Base-by-base conservation (phyloP, 2,329 filamentous ascomycete genomes). In the Grosmannia clavigera region DNA sequence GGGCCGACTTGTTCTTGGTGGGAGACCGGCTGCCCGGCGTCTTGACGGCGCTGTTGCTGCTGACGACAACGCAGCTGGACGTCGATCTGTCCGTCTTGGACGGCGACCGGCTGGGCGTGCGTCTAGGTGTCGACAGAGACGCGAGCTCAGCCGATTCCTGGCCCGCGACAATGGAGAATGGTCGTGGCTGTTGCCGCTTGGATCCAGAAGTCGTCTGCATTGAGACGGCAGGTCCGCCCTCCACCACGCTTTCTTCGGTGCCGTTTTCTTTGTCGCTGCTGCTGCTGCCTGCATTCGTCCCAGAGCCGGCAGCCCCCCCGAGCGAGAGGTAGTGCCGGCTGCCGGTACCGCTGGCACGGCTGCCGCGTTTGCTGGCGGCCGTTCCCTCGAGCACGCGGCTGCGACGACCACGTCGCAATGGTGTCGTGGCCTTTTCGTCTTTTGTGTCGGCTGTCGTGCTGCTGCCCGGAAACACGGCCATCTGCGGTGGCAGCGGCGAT, bases 281-380 rank as follows among this genome's bases (percentile, higher is more conserved):
- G 19, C 46, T 31, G 16, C 56, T 33, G 14, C 12, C 7, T 5
- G 11, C 55, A n/a, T 4, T n/a, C 6, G 35, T 27, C 53, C n/a
- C 14, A 16, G 22, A 29, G 12, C 7, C 29, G 4, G 19, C 19
- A 38, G 19, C 54, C 4, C 10, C 11, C 5, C 64, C 64, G 7
- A 65, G 59, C 10, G 64, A 50, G 46, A 64, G 57, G 58, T 65
- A 65, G 60, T 64, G 60, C 12, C 60, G 61, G 57, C 61, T 65
- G 55, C 64, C 61, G 31, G 61, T 38, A 53, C 31, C 35, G 43
- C 58, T 60, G 40, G 22, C 12, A 6, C 43, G 55, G n/a, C 35
- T 59, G 50, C 25, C n/a, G 35, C 35, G 16, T 11, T 22, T 52
- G 31, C 19, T 35, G 11, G n/a, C 12, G n/a, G 33, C 40, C 40